phyloP scores from a whole-genome alignment of 2,329 filamentous ascomycete genomes.

The Rutstroemia sp. region DNA sequence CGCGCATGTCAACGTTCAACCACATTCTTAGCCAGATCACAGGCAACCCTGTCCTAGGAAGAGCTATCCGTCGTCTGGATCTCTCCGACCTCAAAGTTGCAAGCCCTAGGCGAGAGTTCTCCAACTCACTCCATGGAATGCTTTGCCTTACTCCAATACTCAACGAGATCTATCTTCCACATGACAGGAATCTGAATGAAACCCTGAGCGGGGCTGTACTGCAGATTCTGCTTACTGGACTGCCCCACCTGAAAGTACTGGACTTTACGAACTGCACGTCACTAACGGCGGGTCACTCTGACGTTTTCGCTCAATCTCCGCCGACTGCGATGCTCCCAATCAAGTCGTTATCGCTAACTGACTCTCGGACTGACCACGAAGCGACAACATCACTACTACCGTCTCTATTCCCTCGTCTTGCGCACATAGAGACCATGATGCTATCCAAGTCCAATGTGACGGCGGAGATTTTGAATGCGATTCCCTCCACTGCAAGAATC shows the following conservation, averaged over 20 bases:
- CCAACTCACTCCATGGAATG: background rate
- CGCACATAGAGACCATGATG: conserved; percentile 1
- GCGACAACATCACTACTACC: background rate
- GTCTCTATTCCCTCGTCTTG: conserved; percentile 2
- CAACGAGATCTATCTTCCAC: conserved; percentile 59
- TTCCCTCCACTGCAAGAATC: conserved; percentile 60
- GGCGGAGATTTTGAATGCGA: conserved; percentile 57
- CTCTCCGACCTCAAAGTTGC: conserved; percentile 2
- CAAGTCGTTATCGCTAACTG: conserved; percentile 4
- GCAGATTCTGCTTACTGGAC: conserved; percentile 32
- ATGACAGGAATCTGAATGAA: conserved; percentile 34
- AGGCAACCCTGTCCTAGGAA: conserved; percentile 58
- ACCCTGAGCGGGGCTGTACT: conserved; percentile 31
- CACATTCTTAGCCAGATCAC: conserved; percentile 50
- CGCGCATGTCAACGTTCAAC: conserved; percentile 71
- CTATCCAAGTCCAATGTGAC: conserved; percentile 67
- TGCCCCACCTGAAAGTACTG: conserved; percentile 2
- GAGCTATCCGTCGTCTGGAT: conserved; percentile 67
- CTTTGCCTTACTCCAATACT: conserved; percentile 35
- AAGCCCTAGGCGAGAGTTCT: background rate
- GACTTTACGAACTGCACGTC: conserved; percentile 8
- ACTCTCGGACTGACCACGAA: background rate
- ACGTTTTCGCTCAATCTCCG: background rate
- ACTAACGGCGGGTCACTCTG: background rate
- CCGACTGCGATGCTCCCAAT: background rate